Evolutionary conservation across 805 yeast species (phyloP).

Genomic region (Suhomyces sp.): DNA sequence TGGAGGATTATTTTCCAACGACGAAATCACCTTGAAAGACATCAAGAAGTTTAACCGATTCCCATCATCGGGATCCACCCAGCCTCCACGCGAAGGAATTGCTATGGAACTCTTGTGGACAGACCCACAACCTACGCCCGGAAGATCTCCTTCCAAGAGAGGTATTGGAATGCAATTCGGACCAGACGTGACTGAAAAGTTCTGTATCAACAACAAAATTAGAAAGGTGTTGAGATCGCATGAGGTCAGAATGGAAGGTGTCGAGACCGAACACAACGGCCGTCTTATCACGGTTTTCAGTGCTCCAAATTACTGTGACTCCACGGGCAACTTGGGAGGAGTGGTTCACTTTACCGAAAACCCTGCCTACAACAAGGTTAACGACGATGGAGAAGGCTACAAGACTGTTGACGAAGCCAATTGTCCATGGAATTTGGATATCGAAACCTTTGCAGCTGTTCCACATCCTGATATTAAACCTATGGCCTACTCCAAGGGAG

Average conservation of each 20-base stretch:
- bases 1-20: conserved; percentile 89
- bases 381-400: conserved; percentile 44
- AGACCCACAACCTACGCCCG: conserved; percentile 80
- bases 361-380: conserved; percentile 42
- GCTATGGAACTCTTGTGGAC: conserved; percentile 98
- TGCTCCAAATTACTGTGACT: conserved; percentile 97
- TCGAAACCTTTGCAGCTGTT: conserved; percentile 70
- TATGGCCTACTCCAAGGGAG: conserved; percentile 74
- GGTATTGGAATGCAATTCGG: conserved; percentile 97
- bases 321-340: conserved; percentile 88
- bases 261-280: conserved; percentile 82
- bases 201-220: conserved; percentile 68
- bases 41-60: conserved; percentile 70
- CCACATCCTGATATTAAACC: conserved; percentile 90
- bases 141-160: conserved; percentile 85
- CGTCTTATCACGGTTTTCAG: conserved; percentile 89
- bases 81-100: conserved; percentile 87
- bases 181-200: conserved; percentile 83
- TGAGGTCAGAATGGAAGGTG: conserved; percentile 92
- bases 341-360: conserved; percentile 66
- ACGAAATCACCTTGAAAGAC: conserved; percentile 67
- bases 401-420: conserved; percentile 33
- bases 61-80: conserved; percentile 48
- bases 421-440: conserved; percentile 48
- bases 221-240: conserved; percentile 88